Percentiles rank a stretch among this genome's conserved stretches.
These are phyloP conservation scores for Penicillium argentinense DNA, from an alignment of 495 filamentous ascomycete species.

Conservation along the genomic window DNA sequence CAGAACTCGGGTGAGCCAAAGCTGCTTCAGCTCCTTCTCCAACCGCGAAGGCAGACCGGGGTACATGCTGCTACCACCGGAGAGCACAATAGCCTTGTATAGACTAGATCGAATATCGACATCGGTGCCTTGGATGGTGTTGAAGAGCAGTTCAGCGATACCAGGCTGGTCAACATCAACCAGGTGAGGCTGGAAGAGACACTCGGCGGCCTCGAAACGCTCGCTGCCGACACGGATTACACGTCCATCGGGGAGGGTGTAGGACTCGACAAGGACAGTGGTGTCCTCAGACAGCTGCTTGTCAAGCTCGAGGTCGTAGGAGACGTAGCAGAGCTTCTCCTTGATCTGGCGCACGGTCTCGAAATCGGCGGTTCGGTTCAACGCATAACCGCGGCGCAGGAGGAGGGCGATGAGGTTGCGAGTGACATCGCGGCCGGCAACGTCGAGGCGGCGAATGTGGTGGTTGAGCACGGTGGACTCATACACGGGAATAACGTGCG, in stretches of 20 bases:
- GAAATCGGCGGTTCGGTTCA: constrained; percentile 98
- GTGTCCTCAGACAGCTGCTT: constrained; percentile 96
- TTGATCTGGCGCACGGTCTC: constrained; percentile 99
- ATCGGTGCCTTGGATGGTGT: constrained; percentile 94
- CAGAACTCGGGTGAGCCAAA: constrained; percentile 93
- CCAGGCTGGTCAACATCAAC: constrained; percentile 97
- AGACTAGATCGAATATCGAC: constrained; percentile 90
- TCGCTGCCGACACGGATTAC: constrained; percentile 95
- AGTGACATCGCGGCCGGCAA: constrained; percentile 95
- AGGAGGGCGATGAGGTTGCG: constrained; percentile 95
- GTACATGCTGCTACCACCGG: constrained; percentile 98
- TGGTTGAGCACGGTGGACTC: constrained; percentile 97
- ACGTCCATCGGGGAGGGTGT: constrained; percentile 93
- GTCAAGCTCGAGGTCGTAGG: constrained; percentile 96
- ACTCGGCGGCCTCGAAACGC: constrained; percentile 96
- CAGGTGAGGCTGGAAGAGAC: constrained; percentile 97
- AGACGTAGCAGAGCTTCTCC: constrained; percentile 99
- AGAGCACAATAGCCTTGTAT: constrained; percentile 96
- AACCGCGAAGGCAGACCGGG: constrained; percentile 89
- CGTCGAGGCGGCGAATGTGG: constrained; percentile 88
- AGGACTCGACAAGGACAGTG: constrained; percentile 94
- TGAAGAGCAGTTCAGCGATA: constrained; percentile 95
- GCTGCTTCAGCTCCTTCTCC: constrained; percentile 97
- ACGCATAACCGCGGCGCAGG: constrained; percentile 89
- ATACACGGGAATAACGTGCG: constrained; percentile 97